Evolutionary conservation across 129 eudicot species (phyloP).

Genomic region (Saposhnikovia divaricata): DNA sequence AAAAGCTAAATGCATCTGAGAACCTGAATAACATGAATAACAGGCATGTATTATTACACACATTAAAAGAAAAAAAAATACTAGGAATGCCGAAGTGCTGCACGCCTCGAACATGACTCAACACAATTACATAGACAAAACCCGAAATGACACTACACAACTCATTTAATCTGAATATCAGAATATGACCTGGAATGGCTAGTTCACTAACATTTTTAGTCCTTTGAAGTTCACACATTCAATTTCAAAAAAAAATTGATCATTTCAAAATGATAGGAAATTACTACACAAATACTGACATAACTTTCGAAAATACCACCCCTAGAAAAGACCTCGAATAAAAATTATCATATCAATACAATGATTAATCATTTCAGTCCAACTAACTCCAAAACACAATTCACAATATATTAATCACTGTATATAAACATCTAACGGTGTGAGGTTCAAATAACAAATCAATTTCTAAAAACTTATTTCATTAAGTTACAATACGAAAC

Average conservation of each 20-base stretch:
- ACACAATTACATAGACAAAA: background rate
- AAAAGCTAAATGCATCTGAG: constrained; percentile 69
- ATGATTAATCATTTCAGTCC: background rate
- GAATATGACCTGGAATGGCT: background rate
- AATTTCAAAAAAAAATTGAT: background rate
- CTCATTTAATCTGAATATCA: background rate
- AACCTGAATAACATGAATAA: constrained; percentile 44
- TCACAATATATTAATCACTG: background rate
- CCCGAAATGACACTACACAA: background rate
- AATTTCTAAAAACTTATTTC: background rate
- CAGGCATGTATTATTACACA: background rate
- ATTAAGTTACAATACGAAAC: background rate
- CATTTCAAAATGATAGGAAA: background rate
- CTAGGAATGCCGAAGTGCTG: background rate
- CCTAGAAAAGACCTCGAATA: background rate
- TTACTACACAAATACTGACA: background rate
- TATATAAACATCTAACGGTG: background rate
- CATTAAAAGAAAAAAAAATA: background rate
- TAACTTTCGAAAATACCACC: background rate
- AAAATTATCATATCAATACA: background rate
- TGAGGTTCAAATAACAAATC: background rate
- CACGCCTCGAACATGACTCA: background rate
- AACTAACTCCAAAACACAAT: background rate
- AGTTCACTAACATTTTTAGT: background rate
- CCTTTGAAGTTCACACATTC: background rate